Percentiles rank a stretch among this genome's conserved stretches.
Conservation (phyloP, 140 eudicot genomes). For the Oenanthe javanica region DNA sequence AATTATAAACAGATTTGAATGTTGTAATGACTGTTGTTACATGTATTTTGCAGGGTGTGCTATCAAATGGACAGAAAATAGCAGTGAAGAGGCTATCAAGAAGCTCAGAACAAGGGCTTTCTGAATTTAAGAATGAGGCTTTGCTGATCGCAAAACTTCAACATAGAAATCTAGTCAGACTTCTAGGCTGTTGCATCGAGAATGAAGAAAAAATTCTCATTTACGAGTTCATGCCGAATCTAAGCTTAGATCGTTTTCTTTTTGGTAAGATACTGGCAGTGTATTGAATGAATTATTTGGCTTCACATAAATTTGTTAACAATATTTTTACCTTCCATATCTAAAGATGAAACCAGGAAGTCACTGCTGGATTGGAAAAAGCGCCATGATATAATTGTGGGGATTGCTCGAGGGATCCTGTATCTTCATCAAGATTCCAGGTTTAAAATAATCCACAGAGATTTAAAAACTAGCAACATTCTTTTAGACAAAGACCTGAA, state of each 20-base stretch:
- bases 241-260: constrained; percentile 14
- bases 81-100: constrained; percentile 14
- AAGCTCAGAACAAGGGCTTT: constrained; percentile 10
- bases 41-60: constrained; percentile 6
- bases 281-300: background rate
- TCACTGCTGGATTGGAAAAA: constrained; percentile 15
- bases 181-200: constrained; percentile 16
- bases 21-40: background rate
- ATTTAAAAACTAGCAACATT: constrained; percentile 16
- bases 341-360: constrained; percentile 12
- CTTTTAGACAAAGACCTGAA: constrained; percentile 14
- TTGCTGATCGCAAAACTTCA: constrained; percentile 17
- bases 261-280: constrained; percentile 2
- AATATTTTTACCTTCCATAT: background rate
- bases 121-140: constrained; percentile 14
- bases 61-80: constrained; percentile 13
- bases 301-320: background rate
- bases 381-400: constrained; percentile 13
- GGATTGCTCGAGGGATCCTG: constrained; percentile 14
- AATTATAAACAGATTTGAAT: too few species aligned
- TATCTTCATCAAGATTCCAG: constrained; percentile 22
- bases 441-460: constrained; percentile 15
- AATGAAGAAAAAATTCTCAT: constrained; percentile 13
- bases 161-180: constrained; percentile 15
- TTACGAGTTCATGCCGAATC: constrained; percentile 18